Conservation (phyloP, 306 rosid species). For the Herpetospermum pedunculosum region DNA sequence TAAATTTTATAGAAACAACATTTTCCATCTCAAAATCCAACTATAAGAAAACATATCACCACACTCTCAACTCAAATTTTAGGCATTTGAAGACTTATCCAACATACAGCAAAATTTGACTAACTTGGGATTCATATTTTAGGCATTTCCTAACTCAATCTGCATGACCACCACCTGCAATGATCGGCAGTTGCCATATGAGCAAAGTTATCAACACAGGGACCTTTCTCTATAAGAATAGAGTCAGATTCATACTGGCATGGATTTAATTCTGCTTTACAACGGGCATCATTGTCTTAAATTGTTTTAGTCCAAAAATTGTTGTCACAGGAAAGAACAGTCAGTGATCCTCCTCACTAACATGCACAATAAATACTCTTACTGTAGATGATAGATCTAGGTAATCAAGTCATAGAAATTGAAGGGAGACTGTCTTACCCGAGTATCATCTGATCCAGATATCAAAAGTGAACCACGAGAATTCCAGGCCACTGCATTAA, state of each 20-base stretch:
- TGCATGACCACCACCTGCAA: conserved; percentile 5
- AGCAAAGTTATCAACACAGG: not conserved
- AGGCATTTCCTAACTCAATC: conserved; percentile 4
- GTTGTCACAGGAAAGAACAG: not conserved
- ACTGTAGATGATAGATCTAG: not conserved
- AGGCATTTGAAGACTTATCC: not conserved
- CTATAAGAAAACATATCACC: not conserved
- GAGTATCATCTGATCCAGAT: conserved; percentile 94
- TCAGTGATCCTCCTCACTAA: not conserved
- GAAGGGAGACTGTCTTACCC: conserved; percentile 33
- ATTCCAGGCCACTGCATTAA: conserved; percentile 91
- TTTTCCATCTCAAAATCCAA: not conserved
- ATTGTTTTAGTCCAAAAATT: not conserved
- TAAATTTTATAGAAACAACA: not conserved
- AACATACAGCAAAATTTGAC: not conserved
- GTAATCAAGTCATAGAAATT: not conserved
- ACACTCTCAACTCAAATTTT: not conserved
- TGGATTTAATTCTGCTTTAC: not conserved
- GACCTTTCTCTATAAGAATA: not conserved
- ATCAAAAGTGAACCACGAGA: conserved; percentile 68
- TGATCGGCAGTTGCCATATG: not conserved
- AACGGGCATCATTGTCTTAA: not conserved
- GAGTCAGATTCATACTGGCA: not conserved
- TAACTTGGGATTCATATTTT: not conserved
- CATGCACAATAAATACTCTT: not conserved